Evolutionary conservation across 225 moss, liverwort and hornwort species (phyloP), one percentile per base, ranked within the genome.

Genomic region (Asterella californica): DNA sequence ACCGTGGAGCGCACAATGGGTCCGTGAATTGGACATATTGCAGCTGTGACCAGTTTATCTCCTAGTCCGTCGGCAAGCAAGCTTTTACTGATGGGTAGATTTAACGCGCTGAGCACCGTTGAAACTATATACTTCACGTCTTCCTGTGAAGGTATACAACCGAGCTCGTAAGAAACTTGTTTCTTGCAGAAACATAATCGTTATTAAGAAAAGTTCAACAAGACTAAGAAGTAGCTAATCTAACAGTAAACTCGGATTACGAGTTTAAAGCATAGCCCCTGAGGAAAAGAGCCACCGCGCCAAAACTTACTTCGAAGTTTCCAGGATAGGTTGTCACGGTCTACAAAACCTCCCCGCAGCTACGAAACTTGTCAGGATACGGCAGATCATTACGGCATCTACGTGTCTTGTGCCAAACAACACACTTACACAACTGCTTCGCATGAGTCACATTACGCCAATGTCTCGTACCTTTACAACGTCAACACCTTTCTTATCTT

Each of bases 21-120:
- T n/a, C 96, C 96, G 82, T 96, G 96, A 50, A 86, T 87, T 61
- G 96, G 94, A 85, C 96, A 96, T 47, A 96, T 83, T 76, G 92
- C 94, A 47, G 96, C 86, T 77, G 91, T 90, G 36, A 96, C 90
- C 78, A 96, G 57, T 47, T 83, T 57, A 50, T 73, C 80, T 36
- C 81, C 82, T 76, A 75, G 55, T 63, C 85, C 82, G 63, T 78
- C 81, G 46, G 87, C 36, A 67, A 89, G 88, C 2, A 92, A 74
- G 30, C 86, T 80, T 85, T 87, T 94, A 55, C 84, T 84, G 59
- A 91, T 90, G 46, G 96, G 91, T 60, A 96, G 55, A 76, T 90
- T 91, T 37, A 96, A 86, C 7, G 92, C 90, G 76, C 89, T 88
- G 38, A 92, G 69, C 60, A 94, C 83, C n/a, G 80, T 87, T 11